Base-by-base conservation (phyloP, 2,329 filamentous ascomycete genomes). In the Colletotrichum sp. region DNA sequence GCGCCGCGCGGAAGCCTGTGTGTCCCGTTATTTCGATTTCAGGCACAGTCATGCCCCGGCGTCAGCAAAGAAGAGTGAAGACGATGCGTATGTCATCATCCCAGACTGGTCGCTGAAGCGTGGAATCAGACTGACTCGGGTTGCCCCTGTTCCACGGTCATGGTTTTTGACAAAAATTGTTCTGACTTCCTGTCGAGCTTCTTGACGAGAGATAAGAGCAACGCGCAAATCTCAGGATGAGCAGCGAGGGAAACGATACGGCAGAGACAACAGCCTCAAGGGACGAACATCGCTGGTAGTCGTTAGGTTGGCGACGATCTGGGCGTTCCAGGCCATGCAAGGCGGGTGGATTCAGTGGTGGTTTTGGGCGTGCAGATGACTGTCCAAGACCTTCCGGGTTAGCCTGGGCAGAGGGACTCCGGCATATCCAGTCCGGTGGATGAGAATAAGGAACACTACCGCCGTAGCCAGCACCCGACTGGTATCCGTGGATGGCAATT, bases 101-200 rank as follows among this genome's bases (percentile, higher is more conserved):
- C 39, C 68, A 68, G 59, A 26, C 68, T 69, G 28, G 64, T 26
- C 30, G 61, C 61, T 67, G 55, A 32, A 63, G 63, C 63, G 55
- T 68, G 59, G 24, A 63, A 69, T 73, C 43, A 36, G 64, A 60
- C 59, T 73, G 73, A 74, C 70, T 75, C 71, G 59, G 70, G 70
- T 36, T 60, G 57, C 59, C 70, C 73, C 64, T 68, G 70, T 65
- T 28, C 34, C 57, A 64, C 43, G 24, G 63, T 21, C 24, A 43
- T 32, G 30, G 28, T 30, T 65, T n/a, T 68, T 65, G 73, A 73
- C 57, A 64, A 39, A 34, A 39, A 14, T 65, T 73, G 70, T 60
- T 75, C 64, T 68, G 64, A 73, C 57, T 59, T 12, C 64, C 32
- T 73, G 7, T 16, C 26, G 18, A 30, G 34, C 32, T 13, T 36